These are phyloP conservation scores for Pisolithus tinctorius DNA, from an alignment of 768 basidiomycete species.

Conservation along the genomic window DNA sequence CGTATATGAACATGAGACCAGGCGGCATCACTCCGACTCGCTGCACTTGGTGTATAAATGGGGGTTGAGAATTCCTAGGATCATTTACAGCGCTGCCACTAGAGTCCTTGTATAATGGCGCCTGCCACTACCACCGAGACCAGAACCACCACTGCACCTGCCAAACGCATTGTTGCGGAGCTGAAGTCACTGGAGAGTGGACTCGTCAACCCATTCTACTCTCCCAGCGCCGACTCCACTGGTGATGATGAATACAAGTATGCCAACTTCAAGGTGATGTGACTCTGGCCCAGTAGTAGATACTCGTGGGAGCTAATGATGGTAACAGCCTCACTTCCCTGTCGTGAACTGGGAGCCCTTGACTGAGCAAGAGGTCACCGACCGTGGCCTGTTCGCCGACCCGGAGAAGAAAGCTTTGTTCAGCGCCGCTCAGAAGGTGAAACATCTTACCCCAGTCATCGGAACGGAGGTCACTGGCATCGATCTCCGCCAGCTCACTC, in stretches of 20 bases:
- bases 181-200: constrained; percentile 20
- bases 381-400: constrained; percentile 65
- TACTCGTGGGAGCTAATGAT: not conserved
- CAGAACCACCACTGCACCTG: constrained; percentile 14
- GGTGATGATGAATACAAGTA: constrained; percentile 47
- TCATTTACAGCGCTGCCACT: not conserved
- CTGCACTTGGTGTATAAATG: not conserved
- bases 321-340: constrained; percentile 55
- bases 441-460: constrained; percentile 62
- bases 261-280: constrained; percentile 51
- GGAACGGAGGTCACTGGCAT: constrained; percentile 72
- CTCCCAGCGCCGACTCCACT: constrained; percentile 47
- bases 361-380: constrained; percentile 48
- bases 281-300: not conserved
- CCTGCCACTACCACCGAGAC: constrained; percentile 41
- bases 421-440: constrained; percentile 58
- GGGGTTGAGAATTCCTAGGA: not conserved
- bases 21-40: no score
- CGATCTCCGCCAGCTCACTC: constrained; percentile 62
- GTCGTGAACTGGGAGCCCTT: constrained; percentile 60
- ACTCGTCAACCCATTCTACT: constrained; percentile 62
- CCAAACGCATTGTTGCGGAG: constrained; percentile 9
- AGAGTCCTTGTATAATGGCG: constrained; percentile 33
- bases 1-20: no score
- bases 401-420: constrained; percentile 61